These are phyloP conservation scores for Chaetoceros muelleri DNA, from an alignment of 108 stramenopile genomes.

Conservation along the genomic window DNA sequence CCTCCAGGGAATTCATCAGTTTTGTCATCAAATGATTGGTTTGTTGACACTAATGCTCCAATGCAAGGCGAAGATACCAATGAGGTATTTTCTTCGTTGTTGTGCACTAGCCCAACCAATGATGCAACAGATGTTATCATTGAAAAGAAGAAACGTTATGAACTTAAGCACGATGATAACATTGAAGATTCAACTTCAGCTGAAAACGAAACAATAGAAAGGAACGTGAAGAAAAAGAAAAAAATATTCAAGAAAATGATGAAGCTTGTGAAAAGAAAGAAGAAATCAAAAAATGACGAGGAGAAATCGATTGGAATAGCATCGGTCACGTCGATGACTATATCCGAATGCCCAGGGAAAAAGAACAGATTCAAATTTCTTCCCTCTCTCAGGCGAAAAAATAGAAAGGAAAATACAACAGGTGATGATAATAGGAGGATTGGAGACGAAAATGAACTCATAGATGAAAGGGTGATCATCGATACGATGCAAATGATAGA, in stretches of 20 bases:
- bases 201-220: neutral
- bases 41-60: neutral
- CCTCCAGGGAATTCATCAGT: too few relatives aligned
- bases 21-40: neutral
- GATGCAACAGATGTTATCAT: neutral
- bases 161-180: neutral
- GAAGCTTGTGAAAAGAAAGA: neutral
- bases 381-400: neutral
- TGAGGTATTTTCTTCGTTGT: too few relatives aligned
- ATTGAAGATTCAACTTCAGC: neutral
- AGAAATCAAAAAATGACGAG: neutral
- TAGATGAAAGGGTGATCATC: neutral
- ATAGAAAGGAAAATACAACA: neutral
- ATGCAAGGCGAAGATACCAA: neutral
- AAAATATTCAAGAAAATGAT: neutral
- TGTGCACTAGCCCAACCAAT: too few relatives aligned
- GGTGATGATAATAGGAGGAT: neutral
- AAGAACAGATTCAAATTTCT: neutral
- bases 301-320: neutral
- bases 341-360: neutral
- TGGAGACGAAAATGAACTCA: neutral
- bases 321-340: neutral
- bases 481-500: too few relatives aligned
- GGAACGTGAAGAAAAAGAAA: neutral
- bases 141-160: neutral